Evolutionary conservation across 2,329 filamentous ascomycete species (phyloP).

Genomic region (Zasmidium citrigriseum): DNA sequence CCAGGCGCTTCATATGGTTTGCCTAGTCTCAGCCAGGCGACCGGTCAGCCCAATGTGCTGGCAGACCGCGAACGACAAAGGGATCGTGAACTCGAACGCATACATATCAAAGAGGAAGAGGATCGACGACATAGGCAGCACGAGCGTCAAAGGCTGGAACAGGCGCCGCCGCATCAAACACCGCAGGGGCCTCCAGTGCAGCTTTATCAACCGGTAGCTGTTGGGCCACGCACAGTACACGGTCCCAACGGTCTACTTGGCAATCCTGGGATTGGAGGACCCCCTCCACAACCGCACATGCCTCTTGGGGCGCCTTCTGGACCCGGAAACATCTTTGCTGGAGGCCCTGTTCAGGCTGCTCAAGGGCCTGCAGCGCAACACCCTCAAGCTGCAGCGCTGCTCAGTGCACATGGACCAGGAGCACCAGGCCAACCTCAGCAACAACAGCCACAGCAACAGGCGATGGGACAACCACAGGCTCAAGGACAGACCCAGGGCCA

Average conservation of each 20-base stretch:
- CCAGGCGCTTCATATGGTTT: slow-evolving; percentile 46
- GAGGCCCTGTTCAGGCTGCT: slow-evolving; percentile 68
- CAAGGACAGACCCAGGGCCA: slow-evolving; percentile 45
- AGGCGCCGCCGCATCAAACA: slow-evolving; percentile 77
- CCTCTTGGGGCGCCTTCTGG: slow-evolving; percentile 62
- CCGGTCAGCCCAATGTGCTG: slow-evolving; percentile 36
- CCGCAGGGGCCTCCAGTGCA: slow-evolving; percentile 79
- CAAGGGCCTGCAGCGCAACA: slow-evolving; percentile 49
- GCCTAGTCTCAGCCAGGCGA: slow-evolving; percentile 48
- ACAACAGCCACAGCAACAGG: slow-evolving; percentile 23
- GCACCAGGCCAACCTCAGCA: slow-evolving; percentile 23
- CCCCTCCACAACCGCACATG: slow-evolving; percentile 43
- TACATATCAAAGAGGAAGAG: slow-evolving; percentile 60
- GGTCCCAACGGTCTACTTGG: slow-evolving; percentile 83
- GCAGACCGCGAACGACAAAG: slow-evolving; percentile 47
- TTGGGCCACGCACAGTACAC: slow-evolving; percentile 78
- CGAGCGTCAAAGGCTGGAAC: slow-evolving; percentile 68
- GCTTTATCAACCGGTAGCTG: slow-evolving; percentile 89
- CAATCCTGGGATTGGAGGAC: slow-evolving; percentile 55
- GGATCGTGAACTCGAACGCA: slow-evolving; percentile 56
- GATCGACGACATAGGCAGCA: slow-evolving; percentile 62
- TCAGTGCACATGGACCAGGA: slow-evolving; percentile 48
- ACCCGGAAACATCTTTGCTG: slow-evolving; percentile 68
- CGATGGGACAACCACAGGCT: slow-evolving; percentile 8
- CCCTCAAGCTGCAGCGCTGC: slow-evolving; percentile 52